Evolutionary conservation across 2,329 filamentous ascomycete genomes (phyloP), one percentile per base, ranked within the genome.

Genomic region (Penicillium italicum): DNA sequence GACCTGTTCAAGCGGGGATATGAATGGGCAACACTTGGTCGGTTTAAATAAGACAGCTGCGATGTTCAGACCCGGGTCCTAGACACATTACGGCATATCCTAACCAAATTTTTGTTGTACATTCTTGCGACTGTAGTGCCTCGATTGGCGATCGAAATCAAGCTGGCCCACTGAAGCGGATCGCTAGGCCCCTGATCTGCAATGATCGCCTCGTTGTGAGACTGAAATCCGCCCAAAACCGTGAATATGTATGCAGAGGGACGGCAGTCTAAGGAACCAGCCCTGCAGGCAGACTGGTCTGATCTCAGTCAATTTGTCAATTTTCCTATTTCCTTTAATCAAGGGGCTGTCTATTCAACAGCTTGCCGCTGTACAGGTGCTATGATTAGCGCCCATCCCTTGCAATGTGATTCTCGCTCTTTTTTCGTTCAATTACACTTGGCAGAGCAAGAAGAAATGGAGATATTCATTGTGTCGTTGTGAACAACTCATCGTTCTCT

Each of bases 101-200:
- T 49, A 55, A 54, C 59, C 44, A 48, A 53, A 50, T 52, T 50
- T 61, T 33, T 14, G 30, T 45, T n/a, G 30, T 34, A 55, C 60
- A 64, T 65, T 59, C 43, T 57, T 55, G 45, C 26, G 10, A 43
- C 31, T 24, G 22, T 31, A 31, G 30, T 38, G 38, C 49, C 56
- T 54, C 63, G 60, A 62, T 65, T 64, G 63, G 62, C 46, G 42
- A 37, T 50, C 18, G 26, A n/a, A 41, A 40, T 31, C 36, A 30
- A 30, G n/a, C 28, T 47, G 58, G 40, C 26, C 62, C 60, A 65
- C 62, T 31, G 41, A 37, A 42, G 49, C 31, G 31, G 34, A 38
- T 52, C 11, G 31, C 44, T 44, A 55, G 48, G 36, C 57, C 57
- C 50, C 58, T 61, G 60, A 61, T 64, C 57, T 60, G 57, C 62